Base-by-base conservation (phyloP, 2,329 filamentous ascomycete species). In the Coniella lustricola region DNA sequence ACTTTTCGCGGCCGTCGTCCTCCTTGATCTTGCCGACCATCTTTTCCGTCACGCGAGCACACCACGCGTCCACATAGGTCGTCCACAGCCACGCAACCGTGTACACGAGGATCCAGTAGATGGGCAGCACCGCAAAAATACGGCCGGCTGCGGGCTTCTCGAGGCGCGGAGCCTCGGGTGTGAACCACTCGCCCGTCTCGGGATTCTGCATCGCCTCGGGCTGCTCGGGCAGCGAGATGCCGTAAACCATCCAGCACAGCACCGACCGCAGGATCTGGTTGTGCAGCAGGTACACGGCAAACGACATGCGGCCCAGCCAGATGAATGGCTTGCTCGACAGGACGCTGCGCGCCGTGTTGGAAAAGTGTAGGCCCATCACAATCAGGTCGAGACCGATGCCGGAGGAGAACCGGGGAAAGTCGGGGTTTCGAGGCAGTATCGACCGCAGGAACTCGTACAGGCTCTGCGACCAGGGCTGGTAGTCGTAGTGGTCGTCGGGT, bases 21-120 rank as follows among this genome's bases (percentile, higher is more conserved):
- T 63, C 54, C 56, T 61, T 64, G 29, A 63, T 54, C 18, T 59
- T 60, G 22, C 51, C 54, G 34, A 64, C 62, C 16, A 65, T 55
- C 53, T 61, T 49, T 44, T 53, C 51, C 21, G 51, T 53, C 39
- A 50, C 25, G 9, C 44, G 39, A 3, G 51, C 51, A 18, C 51
- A 53, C 44, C 44, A 50, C 10, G 51, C 34, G 20, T 53, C 51
- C 34, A 53, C 51, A 18, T 50, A 48, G 32, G 49, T 49, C 35
- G 49, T 53, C 51, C 51, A 53, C 20, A 53, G 40, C 40, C 49
- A 53, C 13, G 48, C 51, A 3, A 48, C 51, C 13, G 48, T 44
- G 29, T 53, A 53, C 17, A 53, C 45, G 16, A 53, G 35, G n/a
- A 43, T 36, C 4, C 49, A 50, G 48, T 53, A 53, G 1, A 53